A percentile compares a stretch with the other conserved stretches of the same genome.
Conservation (phyloP, 1,284 basidiomycete genomes). For the Tausonia pullulans region DNA sequence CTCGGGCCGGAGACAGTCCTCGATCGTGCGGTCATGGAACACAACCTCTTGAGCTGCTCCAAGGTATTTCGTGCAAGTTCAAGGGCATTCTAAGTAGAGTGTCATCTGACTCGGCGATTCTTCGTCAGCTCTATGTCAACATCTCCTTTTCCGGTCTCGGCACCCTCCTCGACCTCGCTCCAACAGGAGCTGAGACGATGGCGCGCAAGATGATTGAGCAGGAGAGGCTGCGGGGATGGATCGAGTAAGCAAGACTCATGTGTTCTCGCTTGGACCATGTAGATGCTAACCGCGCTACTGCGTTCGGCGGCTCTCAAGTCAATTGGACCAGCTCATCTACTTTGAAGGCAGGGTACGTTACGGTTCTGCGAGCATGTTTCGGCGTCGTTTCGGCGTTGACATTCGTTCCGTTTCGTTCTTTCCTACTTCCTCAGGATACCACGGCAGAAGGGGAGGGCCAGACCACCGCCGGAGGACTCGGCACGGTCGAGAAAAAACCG, state of each 20-base stretch:
- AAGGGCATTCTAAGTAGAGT: neutral
- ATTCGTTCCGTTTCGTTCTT: constrained; percentile 17
- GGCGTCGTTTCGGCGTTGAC: neutral
- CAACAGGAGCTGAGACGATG: constrained; percentile 83
- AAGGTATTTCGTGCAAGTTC: constrained; percentile 37
- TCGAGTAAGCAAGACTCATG: constrained; percentile 46
- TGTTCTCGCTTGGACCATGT: too few relatives aligned
- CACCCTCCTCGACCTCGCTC: constrained; percentile 67
- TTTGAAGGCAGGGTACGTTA: constrained; percentile 57
- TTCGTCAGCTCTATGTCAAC: constrained; percentile 64
- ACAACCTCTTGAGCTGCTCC: constrained; percentile 89
- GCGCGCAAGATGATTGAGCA: constrained; percentile 95
- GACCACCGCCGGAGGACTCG: constrained; percentile 80
- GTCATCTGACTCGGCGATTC: neutral
- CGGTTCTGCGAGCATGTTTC: neutral
- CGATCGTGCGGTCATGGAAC: constrained; percentile 94
- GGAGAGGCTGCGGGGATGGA: constrained; percentile 69
- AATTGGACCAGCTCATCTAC: constrained; percentile 83
- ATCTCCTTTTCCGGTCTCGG: constrained; percentile 84
- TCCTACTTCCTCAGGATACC: constrained; percentile 23
- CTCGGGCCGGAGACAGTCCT: constrained; percentile 88
- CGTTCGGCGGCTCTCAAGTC: constrained; percentile 31
- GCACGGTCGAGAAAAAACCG: constrained; percentile 54
- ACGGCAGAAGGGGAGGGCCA: constrained; percentile 73
- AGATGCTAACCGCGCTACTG: too few relatives aligned